phyloP scores from a whole-genome alignment of 257 asterid species.

The Vinca minor region DNA sequence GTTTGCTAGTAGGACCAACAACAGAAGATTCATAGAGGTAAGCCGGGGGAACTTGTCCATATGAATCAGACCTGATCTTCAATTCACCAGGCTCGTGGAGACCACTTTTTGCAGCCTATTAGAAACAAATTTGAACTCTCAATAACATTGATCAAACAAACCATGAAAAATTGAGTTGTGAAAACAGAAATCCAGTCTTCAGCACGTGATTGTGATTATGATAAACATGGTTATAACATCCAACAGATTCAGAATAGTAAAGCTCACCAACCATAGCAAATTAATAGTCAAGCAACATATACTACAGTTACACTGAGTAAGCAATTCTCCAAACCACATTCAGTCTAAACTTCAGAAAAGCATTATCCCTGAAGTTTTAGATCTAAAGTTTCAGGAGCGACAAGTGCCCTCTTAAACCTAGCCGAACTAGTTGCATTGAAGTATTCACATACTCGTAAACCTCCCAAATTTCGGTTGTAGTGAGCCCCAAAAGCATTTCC shows the following conservation, averaged over 20 bases:
- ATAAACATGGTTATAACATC: neutral
- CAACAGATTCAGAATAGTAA: neutral
- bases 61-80: conserved; percentile 29
- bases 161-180: neutral
- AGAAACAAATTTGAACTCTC: conserved; percentile 3
- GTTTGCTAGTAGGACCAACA: conserved; percentile 32
- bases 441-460: neutral
- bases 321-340: neutral
- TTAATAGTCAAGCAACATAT: neutral
- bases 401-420: neutral
- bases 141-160: neutral
- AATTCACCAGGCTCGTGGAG: conserved; percentile 27
- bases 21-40: conserved; percentile 27
- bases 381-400: no score
- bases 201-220: neutral
- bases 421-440: neutral
- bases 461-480: neutral
- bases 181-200: neutral
- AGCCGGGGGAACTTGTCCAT: conserved; percentile 29
- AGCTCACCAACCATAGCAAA: neutral
- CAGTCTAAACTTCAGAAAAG: neutral
- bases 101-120: conserved; percentile 28
- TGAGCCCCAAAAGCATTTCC: neutral
- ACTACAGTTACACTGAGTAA: neutral
- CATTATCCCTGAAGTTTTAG: no score